Conservation (phyloP, 1,284 basidiomycete genomes). For the Cryptococcus sp. region DNA sequence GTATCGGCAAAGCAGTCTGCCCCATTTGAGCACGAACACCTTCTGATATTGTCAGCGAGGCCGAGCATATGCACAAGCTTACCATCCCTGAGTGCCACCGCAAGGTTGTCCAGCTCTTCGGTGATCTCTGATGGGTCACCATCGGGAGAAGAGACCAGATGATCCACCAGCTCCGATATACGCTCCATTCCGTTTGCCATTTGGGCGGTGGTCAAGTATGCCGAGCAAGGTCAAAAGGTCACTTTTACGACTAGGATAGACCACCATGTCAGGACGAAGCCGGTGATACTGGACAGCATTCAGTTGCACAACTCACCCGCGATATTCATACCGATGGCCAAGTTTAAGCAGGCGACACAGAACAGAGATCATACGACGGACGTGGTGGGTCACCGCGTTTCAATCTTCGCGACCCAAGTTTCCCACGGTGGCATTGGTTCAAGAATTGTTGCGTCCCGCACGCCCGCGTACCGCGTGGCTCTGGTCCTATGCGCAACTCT, state of each 20-base stretch:
- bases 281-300: not conserved
- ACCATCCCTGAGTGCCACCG: conserved; percentile 23
- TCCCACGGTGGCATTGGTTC: no score
- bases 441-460: no score
- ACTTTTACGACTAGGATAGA: no score
- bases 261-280: no score
- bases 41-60: conserved; percentile 2
- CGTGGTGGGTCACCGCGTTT: no score
- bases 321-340: no score
- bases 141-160: not conserved
- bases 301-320: no score
- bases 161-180: not conserved
- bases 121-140: conserved; percentile 2
- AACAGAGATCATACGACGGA: not conserved
- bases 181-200: not conserved
- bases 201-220: not conserved
- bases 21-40: not conserved
- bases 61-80: not conserved
- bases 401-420: no score
- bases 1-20: not conserved
- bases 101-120: conserved; percentile 14
- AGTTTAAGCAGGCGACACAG: no score
- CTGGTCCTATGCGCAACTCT: no score
- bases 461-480: no score
- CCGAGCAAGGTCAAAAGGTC: not conserved